Evolutionary conservation across 2,329 filamentous ascomycete species (phyloP), one percentile per base, ranked within the genome.

Genomic region (Grosmannia penicillata): DNA sequence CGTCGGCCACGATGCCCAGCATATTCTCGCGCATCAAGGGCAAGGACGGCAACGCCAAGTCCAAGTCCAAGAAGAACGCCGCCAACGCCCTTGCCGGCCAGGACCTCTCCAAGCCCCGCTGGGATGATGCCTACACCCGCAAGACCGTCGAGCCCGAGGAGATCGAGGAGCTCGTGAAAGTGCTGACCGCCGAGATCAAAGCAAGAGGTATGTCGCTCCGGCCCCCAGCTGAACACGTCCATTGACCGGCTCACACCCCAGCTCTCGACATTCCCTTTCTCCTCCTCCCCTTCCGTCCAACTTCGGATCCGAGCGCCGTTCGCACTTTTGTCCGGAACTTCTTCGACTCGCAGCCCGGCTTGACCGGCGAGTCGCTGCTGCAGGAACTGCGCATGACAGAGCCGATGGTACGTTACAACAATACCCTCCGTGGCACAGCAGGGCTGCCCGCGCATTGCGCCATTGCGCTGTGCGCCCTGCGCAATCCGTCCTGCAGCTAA

Each of bases 371-470:
- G 44, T 61, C 63, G 33, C 67, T 98, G 53, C 63, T 72, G 44
- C 86, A 91, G 57, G 91, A 98, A 62, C 65, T 98, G 49, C 82
- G 87, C 45, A 77, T 98, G 63, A 84, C 82, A 21, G 89, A 95
- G 59, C 86, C 89, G 42, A 85, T 94, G 80, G 89, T 95, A 68
- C 48, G 75, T 36, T 47, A 36, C 42, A 4, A 21, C 8, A 1
- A 13, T 29, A n/a, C 3, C 13, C 19, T 17, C 8, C n/a, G n/a
- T n/a, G n/a, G n/a, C n/a, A n/a, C n/a, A n/a, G n/a, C n/a, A n/a
- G n/a, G n/a, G n/a, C n/a, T n/a, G n/a, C n/a, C n/a, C n/a, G n/a
- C n/a, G n/a, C n/a, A n/a, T n/a, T n/a, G n/a, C n/a, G n/a, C n/a
- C n/a, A n/a, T n/a, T n/a, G n/a, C n/a, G n/a, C n/a, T n/a, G n/a